Base-by-base conservation (phyloP, 2,329 filamentous ascomycete genomes). In the Fusarium neocosmosporiellum region DNA sequence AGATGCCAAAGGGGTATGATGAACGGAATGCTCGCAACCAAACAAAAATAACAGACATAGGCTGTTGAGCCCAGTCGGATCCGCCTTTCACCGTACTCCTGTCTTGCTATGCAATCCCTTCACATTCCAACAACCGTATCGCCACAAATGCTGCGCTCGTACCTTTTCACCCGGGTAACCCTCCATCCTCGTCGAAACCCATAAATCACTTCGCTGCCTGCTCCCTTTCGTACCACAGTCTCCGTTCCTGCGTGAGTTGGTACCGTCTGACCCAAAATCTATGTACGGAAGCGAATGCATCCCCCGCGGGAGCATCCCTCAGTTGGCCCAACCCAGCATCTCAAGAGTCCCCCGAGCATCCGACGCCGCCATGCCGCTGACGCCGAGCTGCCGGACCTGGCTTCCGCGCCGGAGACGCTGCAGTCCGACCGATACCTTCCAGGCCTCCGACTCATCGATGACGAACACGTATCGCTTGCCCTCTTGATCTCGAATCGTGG, bases 391-490 rank as follows among this genome's bases (percentile, higher is more conserved):
- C 61, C 89, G 84, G 34, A 88, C 88, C 79, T 91, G 89, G 4
- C 87, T 88, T 7, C 91, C 90, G 62, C 86, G 86, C 60, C 90
- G 83, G 75, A 93, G 80, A 50, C 88, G 85, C 79, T 91, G 88
- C 74, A 93, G 78, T 3, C 89, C 90, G 37, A 88, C 83, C 1
- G 89, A 86, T 27, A 93, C 83, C 85, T 93, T 93, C 91, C 91
- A 93, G 31, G 87, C 87, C 79, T 93, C 91, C 69, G 89, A 86
- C 77, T 92, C 90, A 43, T 86, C 84, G 36, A 93, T 82, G 11
- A 93, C 86, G 77, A 93, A 92, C 37, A 93, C 80, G 77, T 89
- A 92, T 37, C 90, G 86, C 81, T 91, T 91, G 48, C 89, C 89
- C 68, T 92, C 90, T 72, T 91, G 89, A 76, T 93, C 91, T 63